Percentiles rank a stretch among this genome's conserved stretches.
These are phyloP conservation scores for Ogataea methylovora DNA, from an alignment of 805 yeast species.

Conservation along the genomic window DNA sequence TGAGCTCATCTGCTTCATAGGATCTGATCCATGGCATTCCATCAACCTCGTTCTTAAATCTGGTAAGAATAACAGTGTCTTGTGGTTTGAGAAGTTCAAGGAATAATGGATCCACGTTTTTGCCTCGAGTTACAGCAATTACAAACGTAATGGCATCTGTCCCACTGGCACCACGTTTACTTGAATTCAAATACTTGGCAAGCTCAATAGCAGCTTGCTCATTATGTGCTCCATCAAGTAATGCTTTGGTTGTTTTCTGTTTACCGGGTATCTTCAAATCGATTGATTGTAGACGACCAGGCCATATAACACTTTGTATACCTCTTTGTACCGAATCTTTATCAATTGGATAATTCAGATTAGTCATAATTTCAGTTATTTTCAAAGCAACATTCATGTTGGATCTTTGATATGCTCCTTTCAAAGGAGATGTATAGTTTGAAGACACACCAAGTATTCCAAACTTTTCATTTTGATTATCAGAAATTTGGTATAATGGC, in stretches of 20 bases:
- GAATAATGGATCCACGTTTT: conserved; percentile 47
- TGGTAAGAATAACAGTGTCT: conserved; percentile 57
- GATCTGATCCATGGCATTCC: conserved; percentile 93
- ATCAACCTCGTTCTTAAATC: conserved; percentile 57
- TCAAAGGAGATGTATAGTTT: conserved; percentile 41
- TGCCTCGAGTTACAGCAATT: conserved; percentile 71
- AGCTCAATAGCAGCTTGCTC: conserved; percentile 76
- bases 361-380: conserved; percentile 33
- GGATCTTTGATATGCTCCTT: conserved; percentile 65
- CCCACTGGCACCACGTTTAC: conserved; percentile 1
- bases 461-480: conserved; percentile 2
- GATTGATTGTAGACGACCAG: conserved; percentile 70
- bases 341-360: conserved; percentile 4
- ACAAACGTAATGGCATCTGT: conserved; percentile 40
- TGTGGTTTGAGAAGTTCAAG: conserved; percentile 36
- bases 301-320: conserved; percentile 59
- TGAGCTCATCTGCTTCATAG: conserved; percentile 27
- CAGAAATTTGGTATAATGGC: conserved; percentile 12
- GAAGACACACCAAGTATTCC: conserved; percentile 4
- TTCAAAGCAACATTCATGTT: conserved; percentile 65
- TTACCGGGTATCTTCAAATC: conserved; percentile 22
- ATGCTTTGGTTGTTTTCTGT: no score
- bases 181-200: conserved; percentile 39
- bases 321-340: conserved; percentile 38
- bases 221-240: conserved; percentile 94